Evolutionary conservation across 208 protist genomes (phyloP).

Genomic region (Entamoeba histolytica): DNA sequence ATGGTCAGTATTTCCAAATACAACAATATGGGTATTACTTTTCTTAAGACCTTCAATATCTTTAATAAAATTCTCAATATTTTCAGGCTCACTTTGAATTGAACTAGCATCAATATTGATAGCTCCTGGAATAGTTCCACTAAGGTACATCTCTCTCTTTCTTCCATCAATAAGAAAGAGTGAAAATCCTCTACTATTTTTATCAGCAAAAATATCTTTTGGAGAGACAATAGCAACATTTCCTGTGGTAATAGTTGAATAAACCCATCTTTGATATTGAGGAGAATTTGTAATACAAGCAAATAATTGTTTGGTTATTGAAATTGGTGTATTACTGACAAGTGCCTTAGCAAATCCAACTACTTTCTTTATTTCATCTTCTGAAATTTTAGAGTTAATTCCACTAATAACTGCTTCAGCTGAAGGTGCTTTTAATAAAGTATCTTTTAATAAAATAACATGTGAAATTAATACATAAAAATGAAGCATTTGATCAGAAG

Average conservation of each 20-base stretch:
- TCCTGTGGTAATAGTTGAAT: background rate
- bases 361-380: background rate
- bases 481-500: background rate
- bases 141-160: background rate
- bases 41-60: background rate
- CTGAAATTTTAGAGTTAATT: background rate
- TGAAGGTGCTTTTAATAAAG: background rate
- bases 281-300: background rate
- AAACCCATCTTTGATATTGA: background rate
- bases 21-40: background rate
- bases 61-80: background rate
- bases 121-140: background rate
- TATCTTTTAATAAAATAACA: background rate
- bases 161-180: background rate
- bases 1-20: background rate
- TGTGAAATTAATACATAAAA: background rate
- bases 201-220: background rate
- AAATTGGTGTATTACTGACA: background rate
- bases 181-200: background rate
- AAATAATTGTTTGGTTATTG: background rate
- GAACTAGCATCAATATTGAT: background rate
- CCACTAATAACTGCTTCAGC: background rate
- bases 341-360: background rate
- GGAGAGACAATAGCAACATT: background rate
- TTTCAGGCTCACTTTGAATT: background rate